Conservation (phyloP, 2,329 filamentous ascomycete genomes). For the Fusarium austroafricanum region DNA sequence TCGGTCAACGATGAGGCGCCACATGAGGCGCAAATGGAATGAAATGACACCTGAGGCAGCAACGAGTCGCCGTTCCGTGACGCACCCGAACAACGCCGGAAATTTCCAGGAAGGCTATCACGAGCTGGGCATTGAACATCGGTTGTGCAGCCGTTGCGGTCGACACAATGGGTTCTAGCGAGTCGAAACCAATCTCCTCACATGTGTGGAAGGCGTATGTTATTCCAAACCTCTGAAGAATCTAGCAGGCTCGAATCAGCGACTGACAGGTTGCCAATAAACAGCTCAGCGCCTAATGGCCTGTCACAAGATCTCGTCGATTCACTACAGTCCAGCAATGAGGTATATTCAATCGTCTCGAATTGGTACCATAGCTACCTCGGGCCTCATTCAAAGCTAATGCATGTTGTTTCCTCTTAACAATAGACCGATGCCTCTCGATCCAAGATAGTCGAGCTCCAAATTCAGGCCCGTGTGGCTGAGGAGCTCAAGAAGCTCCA, state of each 20-base stretch:
- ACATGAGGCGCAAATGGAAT: conserved; percentile 27
- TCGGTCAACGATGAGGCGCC: conserved; percentile 21
- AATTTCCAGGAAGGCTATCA: conserved; percentile 50
- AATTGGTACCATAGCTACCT: background rate
- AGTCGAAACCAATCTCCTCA: conserved; percentile 63
- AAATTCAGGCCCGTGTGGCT: conserved; percentile 88
- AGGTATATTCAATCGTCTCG: conserved; percentile 68
- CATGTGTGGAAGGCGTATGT: conserved; percentile 68
- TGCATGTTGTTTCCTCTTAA: background rate
- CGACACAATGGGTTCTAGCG: conserved; percentile 66
- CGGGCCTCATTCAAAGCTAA: conserved; percentile 22
- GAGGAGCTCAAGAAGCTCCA: conserved; percentile 85
- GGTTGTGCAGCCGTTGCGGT: conserved; percentile 51
- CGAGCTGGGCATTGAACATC: conserved; percentile 46
- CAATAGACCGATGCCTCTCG: conserved; percentile 87
- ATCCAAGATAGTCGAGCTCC: conserved; percentile 83
- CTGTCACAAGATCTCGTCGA: conserved; percentile 86
- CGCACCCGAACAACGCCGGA: conserved; percentile 51
- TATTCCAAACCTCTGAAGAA: background rate
- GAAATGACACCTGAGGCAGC: conserved; percentile 49
- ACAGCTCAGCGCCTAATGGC: conserved; percentile 60
- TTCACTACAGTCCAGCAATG: conserved; percentile 83
- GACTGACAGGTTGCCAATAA: conserved; percentile 45
- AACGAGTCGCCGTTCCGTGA: conserved; percentile 45
- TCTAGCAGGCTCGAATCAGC: conserved; percentile 1